Evolutionary conservation across 176 grass and related monocot species (phyloP), one percentile per base, ranked within the genome.

Genomic region (Pontederia paniculata): DNA sequence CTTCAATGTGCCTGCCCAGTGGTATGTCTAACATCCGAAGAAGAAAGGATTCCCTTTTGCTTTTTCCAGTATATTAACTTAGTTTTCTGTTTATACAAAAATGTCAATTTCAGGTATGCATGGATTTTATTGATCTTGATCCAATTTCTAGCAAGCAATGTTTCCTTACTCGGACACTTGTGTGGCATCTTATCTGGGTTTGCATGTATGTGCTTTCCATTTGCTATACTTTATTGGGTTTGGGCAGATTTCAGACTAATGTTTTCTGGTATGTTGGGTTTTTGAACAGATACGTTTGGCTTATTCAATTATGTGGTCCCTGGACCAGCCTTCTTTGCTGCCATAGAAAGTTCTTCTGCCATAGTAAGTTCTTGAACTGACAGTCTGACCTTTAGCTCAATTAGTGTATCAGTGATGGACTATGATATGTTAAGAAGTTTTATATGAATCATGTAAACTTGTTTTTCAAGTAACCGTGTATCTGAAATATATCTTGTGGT

Each of bases 111-210:
- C 59, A 97, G 91, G 86, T 97, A 90, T 62, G 79, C 91, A 22
- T 97, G 91, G 91, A 87, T 97, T 71, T 81, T 97, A 59, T 73
- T 97, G 71, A 50, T 90, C 65, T 73, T 97, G 45, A 90, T 97
- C 74, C 91, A 97, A 70, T 71, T 97, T 55, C 80, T 97, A 14
- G 91, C 91, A 17, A 90, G 80, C 62, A 90, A 97, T 71, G 72
- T 97, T 49, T 97, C 91, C 10, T 67, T 97, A 64, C 69, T 97
- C 63, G 91, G 91, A 6, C 91, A 97, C 77, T 78, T 90, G 57
- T 90, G 86, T 61, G 86, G 91, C 60, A 97, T 97, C 76, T 76
- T 97, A 65, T 97, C 91, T 14, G 91, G 91, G 51, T 97, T 90
- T 87, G 86, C 91, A 81, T 90, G 91, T 97, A 78, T 76, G 91